Evolutionary conservation across 2,329 filamentous ascomycete genomes (phyloP), one percentile per base, ranked within the genome.

Genomic region (Neodidymelliopsis sp.): DNA sequence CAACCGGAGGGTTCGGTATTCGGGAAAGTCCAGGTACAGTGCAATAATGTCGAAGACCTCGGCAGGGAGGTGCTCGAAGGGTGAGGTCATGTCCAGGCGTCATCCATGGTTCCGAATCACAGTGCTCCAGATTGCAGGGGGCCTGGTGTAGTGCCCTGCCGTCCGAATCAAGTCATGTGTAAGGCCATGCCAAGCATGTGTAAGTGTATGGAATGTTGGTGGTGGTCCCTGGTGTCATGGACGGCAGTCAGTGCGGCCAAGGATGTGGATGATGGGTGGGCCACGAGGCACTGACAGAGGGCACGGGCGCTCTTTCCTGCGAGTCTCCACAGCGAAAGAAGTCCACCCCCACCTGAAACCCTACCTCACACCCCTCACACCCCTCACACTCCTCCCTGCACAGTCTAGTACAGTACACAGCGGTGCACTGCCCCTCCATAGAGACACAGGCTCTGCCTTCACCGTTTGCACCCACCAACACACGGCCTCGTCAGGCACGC

Each of bases 21-120:
- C 54, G 6, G 44, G 15, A 7, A 63, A 30, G 19, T 56, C 37
- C 15, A 70, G 40, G 31, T 54, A 27, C 25, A 41, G 35, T 33
- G 58, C 50, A 20, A 69, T 52, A 20, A 63, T 40, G 18, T 69
- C 66, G 25, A 65, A 57, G 6, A 69, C 52, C 61, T 70, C 67
- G 12, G 62, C 56, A 15, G 65, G 64, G 33, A 70, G 64, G 30
- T 48, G 38, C 37, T 67, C 66, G 20, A 70, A 48, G 4, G 40
- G 49, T 30, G 66, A 58, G 35, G 48, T 36, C 62, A 67, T 70
- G 44, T 41, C 41, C 30, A 18, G n/a, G 9, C 20, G 11, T 30
- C 25, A 18, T 39, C 47, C 47, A 49, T 49, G 8, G 11, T 35
- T 37, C n/a, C 34, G 27, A 48, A 24, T 16, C 18, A 6, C 16